Conservation (phyloP, 1,139 yeast species). For the Taiozyma sp. region DNA sequence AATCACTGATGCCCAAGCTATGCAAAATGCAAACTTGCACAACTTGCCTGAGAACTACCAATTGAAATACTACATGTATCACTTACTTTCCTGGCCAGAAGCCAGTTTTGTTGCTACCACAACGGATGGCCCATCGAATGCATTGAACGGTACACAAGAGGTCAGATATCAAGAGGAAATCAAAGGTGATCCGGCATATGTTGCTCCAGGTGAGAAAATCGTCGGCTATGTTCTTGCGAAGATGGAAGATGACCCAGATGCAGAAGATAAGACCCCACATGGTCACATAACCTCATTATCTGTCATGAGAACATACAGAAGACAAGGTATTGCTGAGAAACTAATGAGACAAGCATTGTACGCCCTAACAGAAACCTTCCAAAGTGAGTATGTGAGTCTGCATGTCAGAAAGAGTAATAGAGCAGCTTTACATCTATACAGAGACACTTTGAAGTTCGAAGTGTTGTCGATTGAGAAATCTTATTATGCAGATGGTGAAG, state of each 20-base stretch:
- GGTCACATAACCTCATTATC: constrained; percentile 94
- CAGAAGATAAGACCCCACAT: constrained; percentile 67
- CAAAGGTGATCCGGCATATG: constrained; percentile 49
- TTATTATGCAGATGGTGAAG: constrained; percentile 96
- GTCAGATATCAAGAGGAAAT: constrained; percentile 13
- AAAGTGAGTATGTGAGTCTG: constrained; percentile 79
- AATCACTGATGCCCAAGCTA: constrained; percentile 81
- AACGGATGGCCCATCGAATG: constrained; percentile 29
- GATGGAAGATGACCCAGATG: constrained; percentile 92
- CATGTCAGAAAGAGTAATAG: constrained; percentile 93
- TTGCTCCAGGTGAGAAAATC: constrained; percentile 63
- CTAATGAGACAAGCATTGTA: constrained; percentile 83
- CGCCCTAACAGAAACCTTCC: constrained; percentile 78
- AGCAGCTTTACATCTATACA: constrained; percentile 90
- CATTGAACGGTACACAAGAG: constrained; percentile 24
- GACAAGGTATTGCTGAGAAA: constrained; percentile 93
- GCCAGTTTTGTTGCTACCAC: constrained; percentile 95
- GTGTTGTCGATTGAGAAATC: constrained; percentile 78
- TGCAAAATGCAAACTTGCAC: constrained; percentile 93
- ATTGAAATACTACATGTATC: constrained; percentile 90
- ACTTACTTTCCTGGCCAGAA: constrained; percentile 95
- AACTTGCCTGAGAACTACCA: constrained; percentile 94
- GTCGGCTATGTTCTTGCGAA: constrained; percentile 95
- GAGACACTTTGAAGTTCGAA: constrained; percentile 80
- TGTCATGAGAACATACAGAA: constrained; percentile 92